These are phyloP conservation scores for Huntiella abstrusa DNA, from an alignment of 2,329 filamentous ascomycete species.

Conservation along the genomic window DNA sequence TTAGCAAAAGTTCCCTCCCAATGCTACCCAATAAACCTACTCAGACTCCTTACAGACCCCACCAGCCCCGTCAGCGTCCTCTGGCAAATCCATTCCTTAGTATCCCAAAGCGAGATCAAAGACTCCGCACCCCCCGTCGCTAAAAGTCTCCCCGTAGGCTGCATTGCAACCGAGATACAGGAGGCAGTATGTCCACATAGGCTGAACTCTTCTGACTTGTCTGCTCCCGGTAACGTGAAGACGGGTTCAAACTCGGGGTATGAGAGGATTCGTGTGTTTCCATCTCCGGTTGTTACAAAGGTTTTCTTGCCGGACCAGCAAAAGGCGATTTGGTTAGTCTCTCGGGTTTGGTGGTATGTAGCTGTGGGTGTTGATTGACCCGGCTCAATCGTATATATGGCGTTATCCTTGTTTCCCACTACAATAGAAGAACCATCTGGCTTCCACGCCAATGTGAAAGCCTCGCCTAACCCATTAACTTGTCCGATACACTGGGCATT, in stretches of 20 bases:
- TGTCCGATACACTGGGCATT: conserved; percentile 53
- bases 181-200: conserved; percentile 57
- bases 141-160: conserved; percentile 51
- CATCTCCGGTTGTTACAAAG: conserved; percentile 52
- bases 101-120: conserved; percentile 61
- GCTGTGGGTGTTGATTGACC: conserved; percentile 34
- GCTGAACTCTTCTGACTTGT: conserved; percentile 28
- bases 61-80: conserved; percentile 50
- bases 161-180: conserved; percentile 48
- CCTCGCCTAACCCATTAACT: conserved; percentile 44
- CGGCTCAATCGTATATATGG: conserved; percentile 43
- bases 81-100: conserved; percentile 56
- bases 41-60: conserved; percentile 50
- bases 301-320: conserved; percentile 54
- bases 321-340: conserved; percentile 57
- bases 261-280: conserved; percentile 49
- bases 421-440: conserved; percentile 52
- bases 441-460: conserved; percentile 55
- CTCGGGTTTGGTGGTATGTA: conserved; percentile 39
- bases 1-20: neutral
- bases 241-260: conserved; percentile 45
- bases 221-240: conserved; percentile 8
- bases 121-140: conserved; percentile 61
- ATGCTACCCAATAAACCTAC: conserved; percentile 20
- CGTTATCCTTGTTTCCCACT: conserved; percentile 52